Conservation (phyloP, 306 rosid species). For the Trifolium repens region DNA sequence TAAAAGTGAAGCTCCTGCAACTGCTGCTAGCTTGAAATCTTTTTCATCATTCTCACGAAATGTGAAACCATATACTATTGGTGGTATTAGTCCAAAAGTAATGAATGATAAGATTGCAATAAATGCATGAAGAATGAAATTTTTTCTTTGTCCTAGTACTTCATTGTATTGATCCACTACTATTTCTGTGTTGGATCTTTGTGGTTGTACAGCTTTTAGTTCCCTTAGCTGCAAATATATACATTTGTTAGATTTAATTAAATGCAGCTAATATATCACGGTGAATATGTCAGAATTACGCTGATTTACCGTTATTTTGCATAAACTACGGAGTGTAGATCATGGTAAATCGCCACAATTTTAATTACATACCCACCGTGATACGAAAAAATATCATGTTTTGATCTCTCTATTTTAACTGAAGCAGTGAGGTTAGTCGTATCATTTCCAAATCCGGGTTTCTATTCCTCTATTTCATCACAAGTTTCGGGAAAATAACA, state of each 20-base stretch:
- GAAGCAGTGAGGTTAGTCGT: too few species aligned
- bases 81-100: conserved; percentile 70
- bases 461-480: too few species aligned
- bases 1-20: conserved; percentile 68
- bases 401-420: too few species aligned
- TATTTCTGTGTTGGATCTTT: conserved; percentile 34
- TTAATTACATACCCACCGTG: too few species aligned
- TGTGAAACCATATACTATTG: conserved; percentile 73
- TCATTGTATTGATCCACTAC: conserved; percentile 51
- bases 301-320: too few species aligned
- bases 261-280: too few species aligned
- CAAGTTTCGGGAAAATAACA: too few species aligned
- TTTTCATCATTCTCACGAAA: conserved; percentile 58
- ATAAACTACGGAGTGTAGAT: too few species aligned
- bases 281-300: too few species aligned
- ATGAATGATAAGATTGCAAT: conserved; percentile 66
- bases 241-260: neutral
- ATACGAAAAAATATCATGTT: too few species aligned
- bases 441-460: too few species aligned
- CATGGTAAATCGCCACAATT: too few species aligned
- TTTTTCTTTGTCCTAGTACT: conserved; percentile 54
- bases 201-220: conserved; percentile 52
- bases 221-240: conserved; percentile 58
- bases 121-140: conserved; percentile 63
- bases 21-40: conserved; percentile 73